Base-by-base conservation (phyloP, 768 basidiomycete genomes). In the Leccinum imitatum region DNA sequence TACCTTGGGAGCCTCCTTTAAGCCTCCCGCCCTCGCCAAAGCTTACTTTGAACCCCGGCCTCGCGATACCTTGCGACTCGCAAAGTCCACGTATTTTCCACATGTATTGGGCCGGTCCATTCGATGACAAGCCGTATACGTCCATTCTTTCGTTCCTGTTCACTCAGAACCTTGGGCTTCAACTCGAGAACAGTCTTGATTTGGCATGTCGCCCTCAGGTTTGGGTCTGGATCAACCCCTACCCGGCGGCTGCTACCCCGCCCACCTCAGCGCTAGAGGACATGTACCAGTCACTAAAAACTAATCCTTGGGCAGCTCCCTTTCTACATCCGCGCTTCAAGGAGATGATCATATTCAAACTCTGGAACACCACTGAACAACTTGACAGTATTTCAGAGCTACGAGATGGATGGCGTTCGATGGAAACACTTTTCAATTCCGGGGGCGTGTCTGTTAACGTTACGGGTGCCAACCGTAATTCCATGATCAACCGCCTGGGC, bases 331-430 rank as follows among this genome's bases (percentile, higher is more conserved):
- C 86, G 4, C 81, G 93, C 39, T 96, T 96, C 80, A 84, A 87
- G 68, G 89, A 92, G 57, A 87, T 92, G 46, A 89, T 96, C 70
- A 86, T 88, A 67, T 98, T 98, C 83, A 91, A 88, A 73, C 77
- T 95, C 66, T 98, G 95, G 95, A 97, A 98, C 71, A 96, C 95
- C 13, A 97, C 95, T 0, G 94, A 97, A 69, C 94, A 95, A 73
- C 81, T 98, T 17, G 94, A 97, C 68, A 89, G 87, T 9, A 79
- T 95, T 1, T 81, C 87, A 2, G 95, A 98, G 72, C 82, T 96
- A 59, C 87, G 87, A 70, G 85, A 93, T 60, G 93, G 94, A 64
- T 97, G 95, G 95, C 79, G 93, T 44, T 77, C 74, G 2, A 78
- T 93, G 69, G 83, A 84, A 21, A 85, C 82, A 21, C 78, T 96